Evolutionary conservation across 1,284 basidiomycete genomes (phyloP).

Genomic region (Ceratorhiza oryzae-sativae): DNA sequence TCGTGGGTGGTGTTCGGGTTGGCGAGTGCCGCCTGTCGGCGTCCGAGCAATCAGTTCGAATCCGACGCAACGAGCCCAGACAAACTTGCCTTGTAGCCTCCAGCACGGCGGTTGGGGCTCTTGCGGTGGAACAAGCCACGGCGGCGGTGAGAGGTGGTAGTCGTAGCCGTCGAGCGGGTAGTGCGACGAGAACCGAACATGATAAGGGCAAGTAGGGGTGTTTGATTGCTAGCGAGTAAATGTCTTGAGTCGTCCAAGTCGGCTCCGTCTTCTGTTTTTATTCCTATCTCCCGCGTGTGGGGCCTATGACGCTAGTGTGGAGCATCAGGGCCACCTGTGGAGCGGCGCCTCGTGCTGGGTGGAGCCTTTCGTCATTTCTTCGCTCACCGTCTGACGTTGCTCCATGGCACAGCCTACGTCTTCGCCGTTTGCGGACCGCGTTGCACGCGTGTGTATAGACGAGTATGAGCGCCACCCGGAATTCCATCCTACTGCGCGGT

Average conservation of each 20-base stretch:
- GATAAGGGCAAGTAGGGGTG: not conserved
- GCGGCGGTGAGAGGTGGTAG: constrained; percentile 31
- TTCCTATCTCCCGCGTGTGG: not conserved
- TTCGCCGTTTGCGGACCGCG: not conserved
- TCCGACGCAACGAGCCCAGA: not conserved
- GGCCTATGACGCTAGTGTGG: not conserved
- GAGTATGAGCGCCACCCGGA: constrained; percentile 20
- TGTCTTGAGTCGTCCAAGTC: not conserved
- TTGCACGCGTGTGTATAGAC: constrained; percentile 26
- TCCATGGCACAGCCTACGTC: not conserved
- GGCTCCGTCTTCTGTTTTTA: not conserved
- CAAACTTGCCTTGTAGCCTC: constrained; percentile 41
- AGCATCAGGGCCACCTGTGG: constrained; percentile 25
- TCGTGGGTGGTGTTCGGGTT: constrained; percentile 44
- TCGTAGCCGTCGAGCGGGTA: constrained; percentile 29
- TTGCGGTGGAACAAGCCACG: constrained; percentile 39
- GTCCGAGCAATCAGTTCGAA: not conserved
- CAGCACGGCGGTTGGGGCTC: constrained; percentile 43
- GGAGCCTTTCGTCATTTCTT: constrained; percentile 14
- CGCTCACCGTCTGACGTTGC: not conserved
- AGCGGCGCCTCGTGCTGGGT: not conserved
- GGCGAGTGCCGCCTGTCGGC: constrained; percentile 41
- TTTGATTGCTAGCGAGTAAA: not conserved
- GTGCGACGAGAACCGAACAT: constrained; percentile 37
- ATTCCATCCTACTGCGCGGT: constrained; percentile 40